Percentiles rank a stretch among this genome's conserved stretches.
phyloP scores from a whole-genome alignment of 2,329 filamentous ascomycete genomes.

The Parascedosporium putredinis region DNA sequence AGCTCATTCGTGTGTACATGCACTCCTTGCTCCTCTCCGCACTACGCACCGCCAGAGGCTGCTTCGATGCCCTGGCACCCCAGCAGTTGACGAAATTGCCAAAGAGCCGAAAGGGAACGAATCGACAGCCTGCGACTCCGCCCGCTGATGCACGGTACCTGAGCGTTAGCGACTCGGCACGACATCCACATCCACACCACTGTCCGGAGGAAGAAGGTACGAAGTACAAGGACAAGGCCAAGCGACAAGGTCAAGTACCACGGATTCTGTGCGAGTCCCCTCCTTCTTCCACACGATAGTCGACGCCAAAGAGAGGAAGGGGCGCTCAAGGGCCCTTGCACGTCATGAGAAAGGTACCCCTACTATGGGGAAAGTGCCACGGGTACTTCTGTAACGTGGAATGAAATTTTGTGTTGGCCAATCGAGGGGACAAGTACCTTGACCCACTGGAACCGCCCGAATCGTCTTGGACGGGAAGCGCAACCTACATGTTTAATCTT shows the following conservation, averaged over 20 bases:
- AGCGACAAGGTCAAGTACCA: not conserved
- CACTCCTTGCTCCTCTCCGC: not conserved
- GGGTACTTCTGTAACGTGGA: not conserved
- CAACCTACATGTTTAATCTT: conserved; percentile 1
- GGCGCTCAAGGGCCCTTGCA: not conserved
- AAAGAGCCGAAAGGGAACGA: conserved; percentile 1
- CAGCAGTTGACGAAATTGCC: not conserved
- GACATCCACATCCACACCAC: too few relatives aligned
- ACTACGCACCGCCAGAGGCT: too few relatives aligned
- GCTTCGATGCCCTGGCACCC: conserved; percentile 1
- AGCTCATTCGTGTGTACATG: too few relatives aligned
- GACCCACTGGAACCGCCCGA: not conserved
- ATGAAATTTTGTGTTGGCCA: not conserved
- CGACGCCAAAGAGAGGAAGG: not conserved
- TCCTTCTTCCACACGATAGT: not conserved
- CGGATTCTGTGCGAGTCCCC: not conserved
- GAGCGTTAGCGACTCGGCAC: not conserved
- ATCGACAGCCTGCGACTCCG: conserved; percentile 1
- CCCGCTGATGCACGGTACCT: not conserved
- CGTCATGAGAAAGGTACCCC: not conserved
- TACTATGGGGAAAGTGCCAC: not conserved
- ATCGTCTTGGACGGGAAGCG: not conserved
- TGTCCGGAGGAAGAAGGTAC: too few relatives aligned
- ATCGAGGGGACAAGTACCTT: not conserved
- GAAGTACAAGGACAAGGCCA: not conserved